Evolutionary conservation across 129 eudicot species (phyloP).

Genomic region (Saposhnikovia divaricata): DNA sequence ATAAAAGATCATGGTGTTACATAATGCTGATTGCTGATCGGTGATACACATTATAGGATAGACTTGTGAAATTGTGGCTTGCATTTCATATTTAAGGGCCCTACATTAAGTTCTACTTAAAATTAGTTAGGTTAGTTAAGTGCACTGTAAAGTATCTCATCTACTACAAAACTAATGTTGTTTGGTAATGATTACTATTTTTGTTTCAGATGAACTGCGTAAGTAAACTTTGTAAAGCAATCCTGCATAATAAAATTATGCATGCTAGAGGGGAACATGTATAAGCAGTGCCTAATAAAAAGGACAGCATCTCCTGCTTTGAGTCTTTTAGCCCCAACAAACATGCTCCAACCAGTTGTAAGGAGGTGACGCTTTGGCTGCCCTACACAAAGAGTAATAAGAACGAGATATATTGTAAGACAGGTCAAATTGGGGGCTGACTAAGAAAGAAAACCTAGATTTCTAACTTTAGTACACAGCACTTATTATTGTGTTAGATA

Average conservation of each 20-base stretch:
- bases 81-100: background rate
- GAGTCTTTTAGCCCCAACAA: slow-evolving; percentile 89
- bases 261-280: background rate
- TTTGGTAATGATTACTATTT: background rate
- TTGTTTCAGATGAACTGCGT: background rate
- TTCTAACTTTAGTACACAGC: background rate
- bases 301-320: slow-evolving; percentile 92
- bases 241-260: too few species aligned
- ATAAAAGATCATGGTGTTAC: background rate
- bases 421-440: too few species aligned
- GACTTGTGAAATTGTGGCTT: background rate
- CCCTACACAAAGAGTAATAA: slow-evolving; percentile 30
- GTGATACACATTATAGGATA: too few species aligned
- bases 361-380: slow-evolving; percentile 96
- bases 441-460: background rate
- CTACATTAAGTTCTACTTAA: background rate
- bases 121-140: background rate
- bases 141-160: background rate
- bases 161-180: too few species aligned
- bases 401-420: background rate
- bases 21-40: too few species aligned
- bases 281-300: slow-evolving; percentile 57
- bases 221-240: background rate
- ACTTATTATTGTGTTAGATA: background rate
- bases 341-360: slow-evolving; percentile 99